Evolutionary conservation across 2,329 filamentous ascomycete genomes (phyloP), one percentile per base, ranked within the genome.

Genomic region (Calycina herbarum): DNA sequence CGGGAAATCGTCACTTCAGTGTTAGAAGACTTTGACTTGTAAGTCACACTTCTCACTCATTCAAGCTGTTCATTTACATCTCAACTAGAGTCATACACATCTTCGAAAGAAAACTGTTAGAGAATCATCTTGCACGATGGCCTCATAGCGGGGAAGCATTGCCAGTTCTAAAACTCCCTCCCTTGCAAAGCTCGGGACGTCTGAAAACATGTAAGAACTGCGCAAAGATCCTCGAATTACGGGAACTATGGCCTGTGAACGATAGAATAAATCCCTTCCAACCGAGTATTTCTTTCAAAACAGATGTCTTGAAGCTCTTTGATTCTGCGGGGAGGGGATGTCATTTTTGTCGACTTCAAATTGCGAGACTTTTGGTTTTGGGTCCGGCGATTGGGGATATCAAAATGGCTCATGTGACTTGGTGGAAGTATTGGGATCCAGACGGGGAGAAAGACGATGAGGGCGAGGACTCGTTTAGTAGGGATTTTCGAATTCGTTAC

Each of bases 391-490:
- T 54, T 58, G 57, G n/a, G 51, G 42, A 63, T 54, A 59, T 66
- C 7, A 38, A 27, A 3, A 31, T 24, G 20, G 64, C 42, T 15
- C 33, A 66, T 54, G 61, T 66, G 20, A 60, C 57, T 7, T 66
- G 64, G 64, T 66, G 64, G 64, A 66, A 66, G n/a, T 66, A 54
- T 31, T 65, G 64, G 64, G 33, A 24, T 54, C 51, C 38, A 6
- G 51, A 62, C 42, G 15, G 29, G 11, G 38, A 60, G 40, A n/a
- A 20, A 2, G 45, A 56, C 1, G 56, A 62, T 2, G 10, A 31
- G 6, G 45, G 40, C 1, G 56, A 62, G 13, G n/a, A 40, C n/a
- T 31, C 57, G 24, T 63, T 62, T 24, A 63, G 64, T 24, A 63
- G 61, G 17, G 64, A 66, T 27, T 63, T 66, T 35, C 27, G 61